phyloP scores from a whole-genome alignment of 2,329 filamentous ascomycete genomes.

The Dothistroma pini region DNA sequence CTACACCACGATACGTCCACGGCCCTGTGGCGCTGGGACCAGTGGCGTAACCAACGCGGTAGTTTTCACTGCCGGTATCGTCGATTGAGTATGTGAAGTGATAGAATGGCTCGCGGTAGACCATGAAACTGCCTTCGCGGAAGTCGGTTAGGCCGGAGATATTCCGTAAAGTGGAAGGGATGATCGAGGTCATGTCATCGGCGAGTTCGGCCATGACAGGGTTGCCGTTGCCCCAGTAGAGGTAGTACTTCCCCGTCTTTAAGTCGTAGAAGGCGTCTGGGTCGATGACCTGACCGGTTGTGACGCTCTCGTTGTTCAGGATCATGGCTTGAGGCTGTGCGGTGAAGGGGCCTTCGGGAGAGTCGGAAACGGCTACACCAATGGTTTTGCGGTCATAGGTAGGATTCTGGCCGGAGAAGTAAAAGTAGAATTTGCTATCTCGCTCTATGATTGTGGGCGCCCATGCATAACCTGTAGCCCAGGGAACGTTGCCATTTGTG shows the following conservation, averaged over 20 bases:
- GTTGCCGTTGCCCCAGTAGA: conserved; percentile 39
- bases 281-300: conserved; percentile 29
- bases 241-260: conserved; percentile 26
- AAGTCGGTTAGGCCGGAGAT: conserved; percentile 43
- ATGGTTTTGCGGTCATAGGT: conserved; percentile 30
- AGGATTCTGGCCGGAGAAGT: conserved; percentile 32
- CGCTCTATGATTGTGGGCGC: conserved; percentile 29
- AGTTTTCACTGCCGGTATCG: conserved; percentile 46
- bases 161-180: conserved; percentile 34
- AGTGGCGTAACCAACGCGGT: conserved; percentile 49
- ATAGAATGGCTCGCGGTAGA: conserved; percentile 46
- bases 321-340: conserved; percentile 28
- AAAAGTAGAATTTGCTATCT: conserved; percentile 31
- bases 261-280: conserved; percentile 28
- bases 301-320: conserved; percentile 26
- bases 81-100: conserved; percentile 50
- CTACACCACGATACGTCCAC: conserved; percentile 45
- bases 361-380: conserved; percentile 27
- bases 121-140: conserved; percentile 45
- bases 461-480: conserved; percentile 39
- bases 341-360: conserved; percentile 28
- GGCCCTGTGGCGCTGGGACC: conserved; percentile 39
- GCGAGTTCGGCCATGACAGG: conserved; percentile 43
- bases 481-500: conserved; percentile 40
- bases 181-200: conserved; percentile 48